Percentiles rank a stretch among this genome's conserved stretches.
Conservation (phyloP, 306 rosid genomes). For the cucumber (Cucumis sativus) region DNA sequence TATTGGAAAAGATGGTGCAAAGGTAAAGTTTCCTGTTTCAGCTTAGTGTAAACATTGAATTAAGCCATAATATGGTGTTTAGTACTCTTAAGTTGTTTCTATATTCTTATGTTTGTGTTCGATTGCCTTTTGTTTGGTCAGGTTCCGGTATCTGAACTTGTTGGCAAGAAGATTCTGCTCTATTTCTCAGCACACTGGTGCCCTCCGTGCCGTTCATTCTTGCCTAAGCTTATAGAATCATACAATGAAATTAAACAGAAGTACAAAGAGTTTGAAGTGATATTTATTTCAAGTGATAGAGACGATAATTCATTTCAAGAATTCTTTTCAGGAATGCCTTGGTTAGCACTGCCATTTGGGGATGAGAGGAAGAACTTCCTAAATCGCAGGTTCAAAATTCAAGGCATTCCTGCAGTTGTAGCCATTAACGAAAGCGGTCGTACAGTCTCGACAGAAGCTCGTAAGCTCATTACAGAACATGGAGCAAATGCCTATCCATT, state of each 20-base stretch:
- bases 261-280: conserved; percentile 43
- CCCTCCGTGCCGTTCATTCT: conserved; percentile 61
- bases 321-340: conserved; percentile 62
- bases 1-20: conserved; percentile 30
- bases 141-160: conserved; percentile 55
- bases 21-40: conserved; percentile 25
- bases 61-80: not conserved
- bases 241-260: conserved; percentile 50
- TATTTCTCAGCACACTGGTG: conserved; percentile 89
- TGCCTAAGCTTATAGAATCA: conserved; percentile 50
- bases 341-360: conserved; percentile 73
- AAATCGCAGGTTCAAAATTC: conserved; percentile 40
- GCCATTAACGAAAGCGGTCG: conserved; percentile 54
- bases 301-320: conserved; percentile 52
- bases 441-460: conserved; percentile 49
- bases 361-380: conserved; percentile 51
- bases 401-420: conserved; percentile 49
- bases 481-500: conserved; percentile 73
- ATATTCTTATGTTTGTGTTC: not conserved
- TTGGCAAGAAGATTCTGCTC: conserved; percentile 55
- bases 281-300: conserved; percentile 61
- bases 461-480: conserved; percentile 21
- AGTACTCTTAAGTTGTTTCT: not conserved
- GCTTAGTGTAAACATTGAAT: not conserved
- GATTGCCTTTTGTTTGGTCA: conserved; percentile 10